These are phyloP conservation scores for Corrigiola litoralis DNA, from an alignment of 179 eudicot genomes.

Conservation along the genomic window DNA sequence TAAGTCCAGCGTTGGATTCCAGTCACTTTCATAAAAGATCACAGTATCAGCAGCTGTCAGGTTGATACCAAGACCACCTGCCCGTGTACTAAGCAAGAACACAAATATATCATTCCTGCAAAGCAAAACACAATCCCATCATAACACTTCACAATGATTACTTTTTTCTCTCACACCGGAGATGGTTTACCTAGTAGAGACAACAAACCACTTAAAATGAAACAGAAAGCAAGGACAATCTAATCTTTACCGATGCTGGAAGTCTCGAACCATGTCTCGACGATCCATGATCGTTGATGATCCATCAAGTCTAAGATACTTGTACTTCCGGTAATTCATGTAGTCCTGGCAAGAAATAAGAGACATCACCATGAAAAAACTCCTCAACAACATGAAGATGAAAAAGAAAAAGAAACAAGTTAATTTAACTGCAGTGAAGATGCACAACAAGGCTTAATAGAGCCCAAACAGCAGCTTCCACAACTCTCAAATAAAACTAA, in stretches of 20 bases:
- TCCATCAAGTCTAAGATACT: constrained; percentile 90
- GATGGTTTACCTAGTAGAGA: neutral
- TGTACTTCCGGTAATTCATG: constrained; percentile 92
- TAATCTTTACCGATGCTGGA: constrained; percentile 67
- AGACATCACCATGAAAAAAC: constrained; percentile 3
- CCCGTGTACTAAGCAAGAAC: constrained; percentile 93
- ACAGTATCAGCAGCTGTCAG: constrained; percentile 98
- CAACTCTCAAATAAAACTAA: neutral
- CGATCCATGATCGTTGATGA: constrained; percentile 99
- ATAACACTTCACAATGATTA: neutral
- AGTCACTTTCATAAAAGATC: constrained; percentile 96
- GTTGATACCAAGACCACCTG: constrained; percentile 97
- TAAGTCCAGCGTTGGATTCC: constrained; percentile 97
- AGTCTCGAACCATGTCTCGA: constrained; percentile 96
- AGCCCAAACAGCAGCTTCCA: neutral
- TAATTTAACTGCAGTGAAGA: neutral
- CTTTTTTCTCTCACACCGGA: neutral
- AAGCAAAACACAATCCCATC: constrained; percentile 13
- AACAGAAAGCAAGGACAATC: neutral
- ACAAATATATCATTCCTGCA: constrained; percentile 94
- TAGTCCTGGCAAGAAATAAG: constrained; percentile 59
- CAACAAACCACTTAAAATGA: neutral
- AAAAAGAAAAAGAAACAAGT: neutral
- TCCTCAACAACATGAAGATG: neutral
- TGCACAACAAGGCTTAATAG: constrained; percentile 5